Evolutionary conservation across 2,329 filamentous ascomycete species (phyloP), one percentile per base, ranked within the genome.

Genomic region (Penicillium sp.): DNA sequence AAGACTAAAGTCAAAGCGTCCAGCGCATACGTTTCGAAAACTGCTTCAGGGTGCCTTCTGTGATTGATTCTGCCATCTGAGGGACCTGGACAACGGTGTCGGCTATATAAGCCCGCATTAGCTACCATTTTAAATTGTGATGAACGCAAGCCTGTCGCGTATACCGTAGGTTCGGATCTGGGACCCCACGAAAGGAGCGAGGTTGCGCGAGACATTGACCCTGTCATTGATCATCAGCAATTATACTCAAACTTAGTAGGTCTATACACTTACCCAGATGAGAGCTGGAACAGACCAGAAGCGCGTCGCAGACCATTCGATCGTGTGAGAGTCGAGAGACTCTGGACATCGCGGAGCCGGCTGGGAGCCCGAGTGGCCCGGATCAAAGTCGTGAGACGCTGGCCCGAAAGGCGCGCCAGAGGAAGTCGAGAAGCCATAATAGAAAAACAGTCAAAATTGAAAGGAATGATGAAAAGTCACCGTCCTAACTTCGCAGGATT

Each of bases 51-150:
- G 93, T 98, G 47, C 93, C 93, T 70, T 98, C 93, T 30, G 88
- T 94, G 67, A 98, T 97, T 34, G 93, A 97, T 71, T 98, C 93
- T 50, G 93, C 93, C 93, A 98, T 97, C 65, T 93, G 81, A 21
- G 93, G 93, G 54, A 97, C 93, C 73, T 97, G 91, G 68, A 98
- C 82, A 50, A 91, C 72, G 54, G 80, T 84, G 62, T 94, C 88
- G 65, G 90, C 90, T 72, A 38, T 11, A 36, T 36, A 39, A 28
- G 32, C 36, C 37, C 57, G 46, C 13, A 25, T 48, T 38, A 46
- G 39, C 25, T 29, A 34, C 15, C 11, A 41, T 23, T n/a, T 9
- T 36, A 14, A 8, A 30, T 16, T 7, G 18, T 27, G 13, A 25
- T 15, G 10, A 13, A 27, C 32, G 19, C 14, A 29, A 16, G 4